Percentiles rank a stretch among this genome's conserved stretches.
These are phyloP conservation scores for Hortiboletus campestris DNA, from an alignment of 768 basidiomycete species.

Conservation along the genomic window DNA sequence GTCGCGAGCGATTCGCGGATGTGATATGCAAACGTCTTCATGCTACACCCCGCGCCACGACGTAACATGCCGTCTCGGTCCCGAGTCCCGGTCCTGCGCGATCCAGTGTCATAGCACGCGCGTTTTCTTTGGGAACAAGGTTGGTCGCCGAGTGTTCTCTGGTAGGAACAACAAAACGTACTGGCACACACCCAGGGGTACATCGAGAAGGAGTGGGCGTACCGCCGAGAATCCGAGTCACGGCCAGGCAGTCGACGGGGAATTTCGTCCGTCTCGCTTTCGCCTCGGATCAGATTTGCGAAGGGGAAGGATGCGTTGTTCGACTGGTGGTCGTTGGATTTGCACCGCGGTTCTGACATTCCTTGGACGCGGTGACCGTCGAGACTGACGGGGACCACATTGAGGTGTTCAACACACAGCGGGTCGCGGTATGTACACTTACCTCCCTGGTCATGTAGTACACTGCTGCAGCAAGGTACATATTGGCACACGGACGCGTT, in stretches of 20 bases:
- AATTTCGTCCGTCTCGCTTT: constrained; percentile 1
- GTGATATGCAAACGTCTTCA: neutral
- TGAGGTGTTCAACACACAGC: neutral
- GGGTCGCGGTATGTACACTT: neutral
- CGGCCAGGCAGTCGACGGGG: neutral
- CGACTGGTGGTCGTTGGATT: constrained; percentile 8
- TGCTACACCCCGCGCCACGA: neutral
- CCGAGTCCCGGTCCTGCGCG: too few species aligned
- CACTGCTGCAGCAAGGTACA: too few species aligned
- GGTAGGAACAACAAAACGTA: neutral
- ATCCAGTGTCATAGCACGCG: neutral
- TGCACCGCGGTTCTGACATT: constrained; percentile 9
- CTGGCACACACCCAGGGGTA: neutral
- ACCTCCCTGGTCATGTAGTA: neutral
- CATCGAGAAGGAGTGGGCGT: neutral
- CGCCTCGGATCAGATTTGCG: constrained; percentile 25
- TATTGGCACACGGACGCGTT: neutral
- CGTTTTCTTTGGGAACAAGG: neutral
- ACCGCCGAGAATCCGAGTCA: constrained; percentile 8
- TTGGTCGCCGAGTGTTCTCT: neutral
- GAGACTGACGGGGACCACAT: neutral
- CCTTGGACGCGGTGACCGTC: constrained; percentile 3
- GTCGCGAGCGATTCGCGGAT: constrained; percentile 11
- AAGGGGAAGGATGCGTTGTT: neutral
- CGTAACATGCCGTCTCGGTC: neutral